phyloP scores from a whole-genome alignment of 1,284 basidiomycete genomes.

The Coriolopsis trogii region DNA sequence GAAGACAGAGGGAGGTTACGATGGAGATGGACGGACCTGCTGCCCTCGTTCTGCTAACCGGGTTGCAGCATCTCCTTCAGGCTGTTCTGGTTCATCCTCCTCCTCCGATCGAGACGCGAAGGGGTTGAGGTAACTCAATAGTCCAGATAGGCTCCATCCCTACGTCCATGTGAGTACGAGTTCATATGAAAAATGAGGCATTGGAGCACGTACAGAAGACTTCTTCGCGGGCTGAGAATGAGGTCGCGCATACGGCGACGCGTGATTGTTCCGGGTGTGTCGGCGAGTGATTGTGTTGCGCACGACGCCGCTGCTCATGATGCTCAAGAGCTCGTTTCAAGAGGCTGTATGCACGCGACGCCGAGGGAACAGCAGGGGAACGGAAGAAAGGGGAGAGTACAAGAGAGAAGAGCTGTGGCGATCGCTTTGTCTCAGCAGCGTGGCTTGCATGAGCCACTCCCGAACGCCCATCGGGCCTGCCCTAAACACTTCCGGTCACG shows the following conservation, averaged over 20 bases:
- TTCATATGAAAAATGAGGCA: not conserved
- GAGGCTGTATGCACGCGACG: not conserved
- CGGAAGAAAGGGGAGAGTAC: slow-evolving; percentile 3
- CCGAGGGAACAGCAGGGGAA: not conserved
- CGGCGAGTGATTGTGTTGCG: slow-evolving; percentile 22
- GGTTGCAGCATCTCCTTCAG: slow-evolving; percentile 12
- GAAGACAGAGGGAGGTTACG: no score
- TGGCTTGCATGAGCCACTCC: slow-evolving; percentile 20
- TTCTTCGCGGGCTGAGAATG: slow-evolving; percentile 19
- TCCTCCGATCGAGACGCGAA: slow-evolving; percentile 13
- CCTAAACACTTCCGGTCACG: slow-evolving; percentile 27
- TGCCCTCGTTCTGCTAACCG: slow-evolving; percentile 17
- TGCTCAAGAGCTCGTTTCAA: slow-evolving; percentile 1
- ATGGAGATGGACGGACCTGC: slow-evolving; percentile 8
- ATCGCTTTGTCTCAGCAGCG: slow-evolving; percentile 16
- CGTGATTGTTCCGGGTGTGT: slow-evolving; percentile 23
- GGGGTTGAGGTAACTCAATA: slow-evolving; percentile 29
- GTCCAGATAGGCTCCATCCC: slow-evolving; percentile 26
- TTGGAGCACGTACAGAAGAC: slow-evolving; percentile 17
- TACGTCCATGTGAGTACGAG: slow-evolving; percentile 2
- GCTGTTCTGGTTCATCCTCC: slow-evolving; percentile 3
- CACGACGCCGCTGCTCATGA: slow-evolving; percentile 25
- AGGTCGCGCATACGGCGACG: slow-evolving; percentile 29
- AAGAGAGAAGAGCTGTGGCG: slow-evolving; percentile 5
- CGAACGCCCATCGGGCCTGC: slow-evolving; percentile 24